Conservation (phyloP, 495 filamentous ascomycete species). For the Zalerion maritima region DNA sequence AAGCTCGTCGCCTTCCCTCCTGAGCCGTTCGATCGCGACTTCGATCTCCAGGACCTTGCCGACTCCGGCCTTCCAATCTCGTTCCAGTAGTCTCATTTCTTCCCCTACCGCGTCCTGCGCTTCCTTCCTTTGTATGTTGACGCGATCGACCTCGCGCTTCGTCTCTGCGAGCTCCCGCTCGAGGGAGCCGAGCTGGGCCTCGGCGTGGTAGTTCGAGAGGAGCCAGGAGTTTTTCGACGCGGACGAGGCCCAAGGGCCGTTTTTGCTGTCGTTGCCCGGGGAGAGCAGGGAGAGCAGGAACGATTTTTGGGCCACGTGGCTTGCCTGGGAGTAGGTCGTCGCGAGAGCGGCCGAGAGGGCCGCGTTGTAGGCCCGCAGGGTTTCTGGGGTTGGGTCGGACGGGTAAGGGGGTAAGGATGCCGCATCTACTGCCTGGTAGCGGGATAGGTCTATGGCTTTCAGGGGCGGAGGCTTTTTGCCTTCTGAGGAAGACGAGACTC, state of each 20-base stretch:
- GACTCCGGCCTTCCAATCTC: slow-evolving; percentile 57
- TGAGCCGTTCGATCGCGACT: slow-evolving; percentile 54
- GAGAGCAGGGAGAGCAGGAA: slow-evolving; percentile 45
- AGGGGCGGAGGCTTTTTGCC: slow-evolving; percentile 22
- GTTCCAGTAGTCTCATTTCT: slow-evolving; percentile 55
- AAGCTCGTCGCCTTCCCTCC: too few relatives aligned
- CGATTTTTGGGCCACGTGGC: slow-evolving; percentile 53
- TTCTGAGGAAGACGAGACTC: slow-evolving; percentile 20
- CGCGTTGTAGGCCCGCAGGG: slow-evolving; percentile 6
- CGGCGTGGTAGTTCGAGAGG: slow-evolving; percentile 63
- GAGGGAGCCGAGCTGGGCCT: slow-evolving; percentile 52
- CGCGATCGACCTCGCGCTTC: slow-evolving; percentile 48
- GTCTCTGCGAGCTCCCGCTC: slow-evolving; percentile 62
- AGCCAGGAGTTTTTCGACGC: slow-evolving; percentile 92
- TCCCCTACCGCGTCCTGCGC: slow-evolving; percentile 53
- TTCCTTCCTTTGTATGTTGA: slow-evolving; percentile 54
- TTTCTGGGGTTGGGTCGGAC: slow-evolving; percentile 13
- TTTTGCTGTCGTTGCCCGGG: too few relatives aligned
- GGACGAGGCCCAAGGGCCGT: too few relatives aligned
- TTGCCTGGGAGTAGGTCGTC: slow-evolving; percentile 26
- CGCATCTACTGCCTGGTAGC: slow-evolving; percentile 63
- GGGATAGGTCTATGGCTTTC: slow-evolving; percentile 57
- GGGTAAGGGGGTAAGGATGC: slow-evolving; percentile 13
- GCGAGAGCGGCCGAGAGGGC: slow-evolving; percentile 14
- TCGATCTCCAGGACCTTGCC: slow-evolving; percentile 62